Conservation (phyloP, 2,329 filamentous ascomycete species). For the Trematosphaeria pertusa region DNA sequence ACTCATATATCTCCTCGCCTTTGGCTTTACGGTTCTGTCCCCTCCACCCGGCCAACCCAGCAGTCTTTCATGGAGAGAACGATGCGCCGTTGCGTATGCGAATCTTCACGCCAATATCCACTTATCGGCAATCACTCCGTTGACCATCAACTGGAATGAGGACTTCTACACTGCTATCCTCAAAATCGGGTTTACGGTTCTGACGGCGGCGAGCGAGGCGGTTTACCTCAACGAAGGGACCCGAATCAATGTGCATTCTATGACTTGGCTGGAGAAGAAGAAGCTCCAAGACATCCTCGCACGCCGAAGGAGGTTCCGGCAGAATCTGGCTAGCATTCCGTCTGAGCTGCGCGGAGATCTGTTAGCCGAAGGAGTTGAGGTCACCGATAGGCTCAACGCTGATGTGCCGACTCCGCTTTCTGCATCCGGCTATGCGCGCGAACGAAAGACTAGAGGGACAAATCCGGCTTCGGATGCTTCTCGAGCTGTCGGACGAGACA, state of each 20-base stretch:
- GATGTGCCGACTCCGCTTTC: constrained; percentile 31
- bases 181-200: constrained; percentile 82
- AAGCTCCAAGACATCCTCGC: constrained; percentile 77
- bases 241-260: constrained; percentile 72
- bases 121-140: constrained; percentile 68
- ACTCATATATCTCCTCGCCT: constrained; percentile 77
- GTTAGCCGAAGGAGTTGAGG: constrained; percentile 44
- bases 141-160: constrained; percentile 83
- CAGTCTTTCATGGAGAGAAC: constrained; percentile 60
- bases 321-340: constrained; percentile 48
- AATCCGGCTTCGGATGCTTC: constrained; percentile 29
- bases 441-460: constrained; percentile 65
- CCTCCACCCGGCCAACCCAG: constrained; percentile 60
- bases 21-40: constrained; percentile 76
- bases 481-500: constrained; percentile 45
- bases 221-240: constrained; percentile 94
- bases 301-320: constrained; percentile 49
- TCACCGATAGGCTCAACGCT: constrained; percentile 46
- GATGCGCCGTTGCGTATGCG: constrained; percentile 74
- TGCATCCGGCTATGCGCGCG: constrained; percentile 67
- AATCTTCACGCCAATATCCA: constrained; percentile 95
- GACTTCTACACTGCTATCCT: constrained; percentile 95
- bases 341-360: constrained; percentile 51
- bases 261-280: constrained; percentile 93
- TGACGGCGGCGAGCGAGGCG: constrained; percentile 93